A percentile compares a stretch with the other conserved stretches of the same genome.
Conservation (phyloP, 2,329 filamentous ascomycete species). For the Xylariaceae sp. region DNA sequence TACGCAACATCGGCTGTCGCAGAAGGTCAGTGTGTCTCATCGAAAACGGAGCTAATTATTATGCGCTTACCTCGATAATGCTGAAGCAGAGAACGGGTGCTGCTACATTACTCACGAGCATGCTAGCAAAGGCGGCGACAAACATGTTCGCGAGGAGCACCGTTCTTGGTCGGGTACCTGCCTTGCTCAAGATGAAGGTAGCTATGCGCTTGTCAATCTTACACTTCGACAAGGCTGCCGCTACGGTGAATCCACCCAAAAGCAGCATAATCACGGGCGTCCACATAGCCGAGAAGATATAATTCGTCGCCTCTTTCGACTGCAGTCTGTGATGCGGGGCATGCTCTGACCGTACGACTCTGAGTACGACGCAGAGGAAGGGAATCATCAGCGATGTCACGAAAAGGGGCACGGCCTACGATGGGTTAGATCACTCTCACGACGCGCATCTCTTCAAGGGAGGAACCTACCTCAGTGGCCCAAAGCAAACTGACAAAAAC, state of each 20-base stretch:
- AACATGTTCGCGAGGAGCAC: slow-evolving; percentile 98
- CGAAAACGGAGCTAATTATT: background rate
- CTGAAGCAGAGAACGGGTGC: slow-evolving; percentile 96
- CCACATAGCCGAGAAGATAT: slow-evolving; percentile 96
- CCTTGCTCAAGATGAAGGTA: slow-evolving; percentile 92
- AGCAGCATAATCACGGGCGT: slow-evolving; percentile 98
- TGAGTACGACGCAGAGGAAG: slow-evolving; percentile 82
- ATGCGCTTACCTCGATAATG: slow-evolving; percentile 72
- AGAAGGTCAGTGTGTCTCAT: background rate
- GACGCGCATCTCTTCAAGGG: background rate
- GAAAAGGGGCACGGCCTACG: slow-evolving; percentile 85
- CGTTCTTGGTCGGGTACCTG: slow-evolving; percentile 80
- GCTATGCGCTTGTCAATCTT: slow-evolving; percentile 97
- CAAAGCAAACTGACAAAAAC: slow-evolving; percentile 90
- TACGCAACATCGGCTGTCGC: slow-evolving; percentile 81
- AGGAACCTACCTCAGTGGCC: slow-evolving; percentile 80
- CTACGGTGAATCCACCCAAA: slow-evolving; percentile 91
- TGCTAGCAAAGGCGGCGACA: slow-evolving; percentile 93
- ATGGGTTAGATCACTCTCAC: slow-evolving; percentile 6
- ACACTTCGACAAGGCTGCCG: slow-evolving; percentile 91
- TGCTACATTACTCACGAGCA: slow-evolving; percentile 98
- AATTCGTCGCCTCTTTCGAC: slow-evolving; percentile 74
- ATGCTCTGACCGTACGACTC: slow-evolving; percentile 74
- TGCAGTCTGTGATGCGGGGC: slow-evolving; percentile 62
- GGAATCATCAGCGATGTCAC: slow-evolving; percentile 92